These are phyloP conservation scores for Aspergillus novofumigatus DNA, from an alignment of 2,329 filamentous ascomycete genomes.

Conservation along the genomic window DNA sequence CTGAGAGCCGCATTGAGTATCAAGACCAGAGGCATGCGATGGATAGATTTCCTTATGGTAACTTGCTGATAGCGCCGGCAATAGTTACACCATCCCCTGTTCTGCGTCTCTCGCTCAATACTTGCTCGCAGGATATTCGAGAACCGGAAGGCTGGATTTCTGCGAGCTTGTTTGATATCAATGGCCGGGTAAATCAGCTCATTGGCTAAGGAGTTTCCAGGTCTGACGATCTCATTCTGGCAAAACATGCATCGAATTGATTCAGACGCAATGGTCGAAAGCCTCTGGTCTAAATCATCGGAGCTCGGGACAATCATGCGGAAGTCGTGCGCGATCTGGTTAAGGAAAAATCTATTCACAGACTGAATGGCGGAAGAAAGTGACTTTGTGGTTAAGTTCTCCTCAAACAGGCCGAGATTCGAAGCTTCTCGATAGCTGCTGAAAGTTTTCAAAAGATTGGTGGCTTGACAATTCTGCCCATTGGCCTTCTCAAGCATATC, in stretches of 20 bases:
- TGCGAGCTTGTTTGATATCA: conserved; percentile 48
- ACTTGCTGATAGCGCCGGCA: conserved; percentile 90
- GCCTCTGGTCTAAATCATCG: conserved; percentile 65
- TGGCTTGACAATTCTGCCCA: conserved; percentile 91
- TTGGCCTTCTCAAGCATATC: conserved; percentile 98
- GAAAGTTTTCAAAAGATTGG: conserved; percentile 87
- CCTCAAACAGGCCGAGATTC: conserved; percentile 77
- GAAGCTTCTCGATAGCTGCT: conserved; percentile 76
- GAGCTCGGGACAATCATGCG: conserved; percentile 61
- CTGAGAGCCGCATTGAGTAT: conserved; percentile 79
- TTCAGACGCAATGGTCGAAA: conserved; percentile 42
- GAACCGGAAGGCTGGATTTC: conserved; percentile 58
- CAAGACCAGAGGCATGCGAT: conserved; percentile 76
- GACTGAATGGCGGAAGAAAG: conserved; percentile 80
- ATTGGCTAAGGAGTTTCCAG: conserved; percentile 75
- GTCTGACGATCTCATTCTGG: conserved; percentile 75
- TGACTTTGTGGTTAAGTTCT: conserved; percentile 68
- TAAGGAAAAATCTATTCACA: conserved; percentile 78
- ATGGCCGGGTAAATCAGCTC: conserved; percentile 74
- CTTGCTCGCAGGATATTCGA: conserved; percentile 90
- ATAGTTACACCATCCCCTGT: conserved; percentile 86
- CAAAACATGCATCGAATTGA: conserved; percentile 81
- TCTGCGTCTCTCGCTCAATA: conserved; percentile 82
- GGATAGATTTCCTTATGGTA: conserved; percentile 77
- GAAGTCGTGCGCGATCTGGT: conserved; percentile 74